Base-by-base conservation (phyloP, 1,284 basidiomycete genomes). In the Pyrrhoderma lamaoense region DNA sequence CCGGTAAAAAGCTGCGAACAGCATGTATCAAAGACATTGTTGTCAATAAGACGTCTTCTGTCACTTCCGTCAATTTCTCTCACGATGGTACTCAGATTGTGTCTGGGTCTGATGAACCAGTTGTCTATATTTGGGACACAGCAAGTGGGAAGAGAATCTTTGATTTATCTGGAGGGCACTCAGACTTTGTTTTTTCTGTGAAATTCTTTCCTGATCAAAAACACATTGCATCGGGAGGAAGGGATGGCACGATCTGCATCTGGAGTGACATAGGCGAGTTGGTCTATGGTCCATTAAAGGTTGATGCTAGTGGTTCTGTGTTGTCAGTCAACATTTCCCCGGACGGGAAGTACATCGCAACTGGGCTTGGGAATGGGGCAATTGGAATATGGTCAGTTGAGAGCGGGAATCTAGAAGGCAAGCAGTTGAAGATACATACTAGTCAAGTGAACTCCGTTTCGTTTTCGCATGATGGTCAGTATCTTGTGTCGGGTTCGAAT, bases 401-500 rank as follows among this genome's bases (percentile, higher is more conserved):
- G n/a, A 42, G 38, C 22, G 47, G 47, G n/a, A n/a, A n/a, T n/a
- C n/a, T n/a, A n/a, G n/a, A n/a, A n/a, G n/a, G n/a, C n/a, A n/a
- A n/a, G n/a, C n/a, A n/a, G n/a, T n/a, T n/a, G n/a, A n/a, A n/a
- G n/a, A n/a, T n/a, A n/a, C n/a, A n/a, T n/a, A n/a, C n/a, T n/a
- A n/a, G n/a, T n/a, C n/a, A n/a, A n/a, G n/a, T n/a, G n/a, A n/a
- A n/a, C n/a, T 52, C 50, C 16, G 50, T 57, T 38, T 54, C 43
- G 34, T 23, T 45, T 27, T 45, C 23, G 3, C 43, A 2, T 3
- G 43, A 62, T 47, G 57, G 57, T 16, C 56, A 43, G 25, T 45
- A 44, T 8, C 35, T 63, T 39, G 51, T 55, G 34, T 61, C 61
- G 11, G 59, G 54, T 25, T 61, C 61, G 13, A 8, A 8, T 19